These are phyloP conservation scores for Colletotrichum chrysophilum DNA, from an alignment of 2,329 filamentous ascomycete genomes.

Conservation along the genomic window DNA sequence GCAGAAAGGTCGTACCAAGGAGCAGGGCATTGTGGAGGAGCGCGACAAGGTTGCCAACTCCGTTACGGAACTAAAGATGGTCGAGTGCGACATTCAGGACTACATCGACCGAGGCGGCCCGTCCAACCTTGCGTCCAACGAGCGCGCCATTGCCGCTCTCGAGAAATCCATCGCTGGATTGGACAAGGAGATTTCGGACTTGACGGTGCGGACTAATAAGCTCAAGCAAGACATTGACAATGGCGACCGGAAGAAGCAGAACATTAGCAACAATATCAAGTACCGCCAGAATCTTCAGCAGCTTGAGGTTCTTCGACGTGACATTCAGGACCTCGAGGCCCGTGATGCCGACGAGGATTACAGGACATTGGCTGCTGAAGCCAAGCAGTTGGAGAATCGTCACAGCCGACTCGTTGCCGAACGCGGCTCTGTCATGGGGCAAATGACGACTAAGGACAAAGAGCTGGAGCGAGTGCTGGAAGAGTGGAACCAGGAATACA, in stretches of 20 bases:
- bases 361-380: conserved; percentile 74
- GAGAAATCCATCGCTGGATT: conserved; percentile 69
- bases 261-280: conserved; percentile 86
- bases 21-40: conserved; percentile 74
- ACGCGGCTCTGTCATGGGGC: conserved; percentile 75
- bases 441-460: conserved; percentile 84
- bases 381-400: conserved; percentile 67
- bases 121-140: conserved; percentile 71
- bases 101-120: conserved; percentile 81
- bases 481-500: conserved; percentile 88
- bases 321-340: conserved; percentile 77
- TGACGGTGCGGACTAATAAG: conserved; percentile 76
- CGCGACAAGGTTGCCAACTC: conserved; percentile 76
- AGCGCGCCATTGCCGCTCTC: conserved; percentile 70
- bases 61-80: conserved; percentile 76
- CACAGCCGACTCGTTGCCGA: conserved; percentile 75
- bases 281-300: conserved; percentile 78
- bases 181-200: conserved; percentile 70
- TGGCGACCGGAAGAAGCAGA: conserved; percentile 82
- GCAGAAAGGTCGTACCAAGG: conserved; percentile 72
- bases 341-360: conserved; percentile 86
- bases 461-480: conserved; percentile 74
- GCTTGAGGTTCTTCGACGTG: conserved; percentile 68
- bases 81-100: conserved; percentile 78
- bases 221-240: conserved; percentile 79